Percentiles rank a stretch among this genome's conserved stretches.
Conservation (phyloP, 352 stramenopile species). For the Phytophthora fragariae region DNA sequence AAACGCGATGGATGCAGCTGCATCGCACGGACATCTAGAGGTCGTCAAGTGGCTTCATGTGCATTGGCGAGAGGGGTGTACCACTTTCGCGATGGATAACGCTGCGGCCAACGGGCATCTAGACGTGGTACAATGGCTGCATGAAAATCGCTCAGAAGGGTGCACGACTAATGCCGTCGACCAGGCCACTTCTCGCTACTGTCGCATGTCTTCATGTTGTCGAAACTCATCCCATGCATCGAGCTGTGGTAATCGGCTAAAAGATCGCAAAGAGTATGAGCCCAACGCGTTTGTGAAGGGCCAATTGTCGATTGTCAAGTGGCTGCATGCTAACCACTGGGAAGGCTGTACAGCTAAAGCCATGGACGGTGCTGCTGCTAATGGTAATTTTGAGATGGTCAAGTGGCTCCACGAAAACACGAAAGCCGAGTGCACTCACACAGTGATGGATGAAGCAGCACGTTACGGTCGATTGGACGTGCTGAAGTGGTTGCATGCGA, state of each 20-base stretch:
- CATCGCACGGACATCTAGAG: not conserved
- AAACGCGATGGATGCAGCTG: constrained; percentile 5
- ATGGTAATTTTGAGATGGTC: not conserved
- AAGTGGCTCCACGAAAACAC: constrained; percentile 4
- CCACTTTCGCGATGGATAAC: constrained; percentile 2
- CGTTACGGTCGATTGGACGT: not conserved
- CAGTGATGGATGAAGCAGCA: not conserved
- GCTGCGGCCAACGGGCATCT: constrained; percentile 5
- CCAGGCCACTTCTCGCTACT: not conserved
- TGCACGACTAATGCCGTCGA: constrained; percentile 5
- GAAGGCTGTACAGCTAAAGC: not conserved
- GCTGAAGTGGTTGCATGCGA: not conserved
- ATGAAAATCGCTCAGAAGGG: constrained; percentile 1
- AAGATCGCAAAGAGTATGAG: not conserved
- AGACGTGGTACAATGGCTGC: constrained; percentile 1
- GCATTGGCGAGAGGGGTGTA: not conserved
- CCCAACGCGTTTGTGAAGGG: not conserved
- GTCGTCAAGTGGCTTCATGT: constrained; percentile 7
- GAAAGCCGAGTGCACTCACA: not conserved
- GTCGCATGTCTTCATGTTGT: constrained; percentile 5
- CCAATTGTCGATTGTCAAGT: not conserved
- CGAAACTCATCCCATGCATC: not conserved
- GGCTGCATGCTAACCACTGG: not conserved
- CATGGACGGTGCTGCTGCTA: not conserved
- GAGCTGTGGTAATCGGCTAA: not conserved